Base-by-base conservation (phyloP, 2,329 filamentous ascomycete genomes). In the Dactylonectria estremocensis region DNA sequence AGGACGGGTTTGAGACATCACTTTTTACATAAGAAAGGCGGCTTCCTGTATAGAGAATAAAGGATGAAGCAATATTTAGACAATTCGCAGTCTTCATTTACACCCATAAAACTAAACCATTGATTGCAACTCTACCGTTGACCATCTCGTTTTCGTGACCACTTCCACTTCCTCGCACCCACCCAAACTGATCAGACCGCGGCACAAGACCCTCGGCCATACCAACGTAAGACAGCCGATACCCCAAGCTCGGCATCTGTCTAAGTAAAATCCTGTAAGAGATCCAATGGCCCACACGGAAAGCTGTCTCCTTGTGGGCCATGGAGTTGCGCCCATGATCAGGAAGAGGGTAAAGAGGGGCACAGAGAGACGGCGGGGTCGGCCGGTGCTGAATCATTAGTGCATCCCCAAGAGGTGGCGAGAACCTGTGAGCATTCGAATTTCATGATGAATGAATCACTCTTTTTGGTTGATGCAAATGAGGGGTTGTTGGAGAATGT, bases 1-100 rank as follows among this genome's bases (percentile, higher is more conserved):
- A 69, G 77, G 43, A 71, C 72, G 1, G 70, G 74, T 13, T 31
- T 77, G 55, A 72, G 66, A 61, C 75, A 74, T 18, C 62, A 74
- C 37, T 22, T 70, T 9, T 52, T 79, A 46, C 74, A 71, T 65
- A 69, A 72, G 69, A 68, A 69, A 7, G 65, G 68, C 1, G 77
- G 77, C 0, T 76, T 68, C 46, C 55, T 78, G 11, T 71, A 77
- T 61, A 76, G 67, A 22, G 48, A 58, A n/a, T 58, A 58, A 18
- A 11, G 5, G 9, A 7, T 20, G 6, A 60, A n/a, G 8, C 13
- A 8, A n/a, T 35, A 37, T 53, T 1, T 37, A 16, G 31, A 5
- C 7, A 5, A 5, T 5, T 9, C 4, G 1, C 8, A 53, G 28
- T 3, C 5, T 1, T 22, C 3, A 35, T 43, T 9, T 43, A 35